Percentiles rank a stretch among this genome's conserved stretches.
Conservation (phyloP, 1,284 basidiomycete species). For the Rhodofomes roseus region DNA sequence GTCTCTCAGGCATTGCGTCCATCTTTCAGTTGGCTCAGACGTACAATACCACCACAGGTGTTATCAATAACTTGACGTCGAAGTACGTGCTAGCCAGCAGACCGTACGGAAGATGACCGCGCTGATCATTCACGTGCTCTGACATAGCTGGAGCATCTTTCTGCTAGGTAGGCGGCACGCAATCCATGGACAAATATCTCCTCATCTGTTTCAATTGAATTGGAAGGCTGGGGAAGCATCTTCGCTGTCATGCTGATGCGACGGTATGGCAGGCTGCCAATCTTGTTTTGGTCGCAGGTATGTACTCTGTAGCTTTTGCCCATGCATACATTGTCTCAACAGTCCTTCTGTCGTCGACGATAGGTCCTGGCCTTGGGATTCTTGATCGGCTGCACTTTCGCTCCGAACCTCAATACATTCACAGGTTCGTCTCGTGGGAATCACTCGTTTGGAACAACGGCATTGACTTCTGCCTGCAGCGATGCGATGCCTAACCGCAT, state of each 20-base stretch:
- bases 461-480: constrained; percentile 28
- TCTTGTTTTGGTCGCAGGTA: constrained; percentile 63
- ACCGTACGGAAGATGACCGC: no score
- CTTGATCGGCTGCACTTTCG: constrained; percentile 50
- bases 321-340: no score
- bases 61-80: constrained; percentile 63
- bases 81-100: constrained; percentile 37
- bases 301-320: neutral
- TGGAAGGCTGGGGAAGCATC: constrained; percentile 54
- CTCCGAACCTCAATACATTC: constrained; percentile 51
- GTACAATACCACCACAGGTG: constrained; percentile 52
- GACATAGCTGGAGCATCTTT: constrained; percentile 62
- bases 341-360: no score
- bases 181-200: no score
- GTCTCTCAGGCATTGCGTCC: constrained; percentile 44
- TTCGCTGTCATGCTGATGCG: constrained; percentile 58
- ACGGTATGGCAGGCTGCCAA: constrained; percentile 55
- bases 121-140: neutral
- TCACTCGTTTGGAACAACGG: no score
- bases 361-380: constrained; percentile 47
- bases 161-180: constrained; percentile 47
- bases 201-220: neutral
- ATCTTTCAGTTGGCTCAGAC: constrained; percentile 58
- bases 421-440: constrained; percentile 31
- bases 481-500: constrained; percentile 67